These are phyloP conservation scores for Lathyrus oleraceus DNA, from an alignment of 306 rosid genomes.

Conservation along the genomic window DNA sequence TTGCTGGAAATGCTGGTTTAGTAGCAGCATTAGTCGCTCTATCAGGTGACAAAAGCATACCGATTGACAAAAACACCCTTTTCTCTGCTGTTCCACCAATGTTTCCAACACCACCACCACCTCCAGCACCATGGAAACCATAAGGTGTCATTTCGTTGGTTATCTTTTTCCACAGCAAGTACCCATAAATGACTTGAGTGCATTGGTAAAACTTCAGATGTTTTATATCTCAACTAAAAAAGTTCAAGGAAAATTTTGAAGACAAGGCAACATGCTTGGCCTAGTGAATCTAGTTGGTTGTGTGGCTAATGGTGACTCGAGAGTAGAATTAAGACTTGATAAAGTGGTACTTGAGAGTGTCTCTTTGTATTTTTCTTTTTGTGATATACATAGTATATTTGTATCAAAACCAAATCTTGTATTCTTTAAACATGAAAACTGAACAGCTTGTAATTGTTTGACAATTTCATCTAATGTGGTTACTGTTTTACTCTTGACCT, in stretches of 20 bases:
- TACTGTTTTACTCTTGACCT: slow-evolving; percentile 28
- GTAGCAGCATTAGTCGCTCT: slow-evolving; percentile 88
- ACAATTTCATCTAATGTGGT: slow-evolving; percentile 40
- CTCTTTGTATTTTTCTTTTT: slow-evolving; percentile 46
- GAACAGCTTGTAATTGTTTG: slow-evolving; percentile 57
- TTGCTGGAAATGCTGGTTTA: slow-evolving; percentile 95
- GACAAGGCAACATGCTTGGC: slow-evolving; percentile 32
- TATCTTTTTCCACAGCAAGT: slow-evolving; percentile 31
- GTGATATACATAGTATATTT: slow-evolving; percentile 65
- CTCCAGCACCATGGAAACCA: slow-evolving; percentile 99
- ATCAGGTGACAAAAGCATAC: slow-evolving; percentile 70
- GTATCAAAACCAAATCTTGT: slow-evolving; percentile 50
- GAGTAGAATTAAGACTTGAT: slow-evolving; percentile 40
- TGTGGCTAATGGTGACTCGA: slow-evolving; percentile 39
- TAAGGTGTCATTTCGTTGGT: slow-evolving; percentile 31
- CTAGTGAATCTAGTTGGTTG: slow-evolving; percentile 33
- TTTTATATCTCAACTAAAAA: slow-evolving; percentile 39
- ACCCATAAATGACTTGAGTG: slow-evolving; percentile 55
- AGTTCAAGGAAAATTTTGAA: slow-evolving; percentile 44
- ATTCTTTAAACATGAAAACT: slow-evolving; percentile 70
- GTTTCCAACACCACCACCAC: slow-evolving; percentile 99
- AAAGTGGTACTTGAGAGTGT: slow-evolving; percentile 38
- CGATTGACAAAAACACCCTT: slow-evolving; percentile 83
- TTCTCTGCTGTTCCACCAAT: slow-evolving; percentile 96
- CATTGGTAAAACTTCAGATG: slow-evolving; percentile 33